Evolutionary conservation across 1,284 basidiomycete genomes (phyloP).

Genomic region (Chiua sp.): DNA sequence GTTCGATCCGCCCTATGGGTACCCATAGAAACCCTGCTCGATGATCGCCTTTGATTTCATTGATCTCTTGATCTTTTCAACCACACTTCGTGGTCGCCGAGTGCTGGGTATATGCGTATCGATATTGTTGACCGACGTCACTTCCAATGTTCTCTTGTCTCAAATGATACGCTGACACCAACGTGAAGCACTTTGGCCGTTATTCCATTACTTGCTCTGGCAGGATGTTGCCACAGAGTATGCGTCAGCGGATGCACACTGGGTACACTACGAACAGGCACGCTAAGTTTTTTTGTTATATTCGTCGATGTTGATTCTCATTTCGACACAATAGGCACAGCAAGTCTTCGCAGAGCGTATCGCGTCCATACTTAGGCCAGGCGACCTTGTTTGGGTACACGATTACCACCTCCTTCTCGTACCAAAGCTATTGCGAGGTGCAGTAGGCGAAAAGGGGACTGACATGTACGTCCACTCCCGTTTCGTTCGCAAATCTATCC

Average conservation of each 20-base stretch:
- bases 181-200: conserved; percentile 86
- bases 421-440: conserved; percentile 82
- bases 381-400: conserved; percentile 92
- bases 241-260: conserved; percentile 84
- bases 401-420: conserved; percentile 95
- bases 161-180: conserved; percentile 8
- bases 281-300: neutral
- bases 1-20: conserved; percentile 3
- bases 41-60: conserved; percentile 12
- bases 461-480: conserved; percentile 30
- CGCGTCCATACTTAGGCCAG: conserved; percentile 79
- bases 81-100: too few species aligned
- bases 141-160: neutral
- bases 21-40: neutral
- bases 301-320: conserved; percentile 6
- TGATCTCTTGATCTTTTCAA: neutral
- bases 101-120: neutral
- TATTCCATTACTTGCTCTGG: conserved; percentile 99
- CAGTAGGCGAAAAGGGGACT: conserved; percentile 28
- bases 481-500: neutral
- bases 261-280: conserved; percentile 44
- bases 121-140: neutral
- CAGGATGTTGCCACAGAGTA: conserved; percentile 89
- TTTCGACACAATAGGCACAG: conserved; percentile 65
- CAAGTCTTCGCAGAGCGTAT: conserved; percentile 84